Conservation (phyloP, 106 monocot species). For the Dendrobium huoshanense region DNA sequence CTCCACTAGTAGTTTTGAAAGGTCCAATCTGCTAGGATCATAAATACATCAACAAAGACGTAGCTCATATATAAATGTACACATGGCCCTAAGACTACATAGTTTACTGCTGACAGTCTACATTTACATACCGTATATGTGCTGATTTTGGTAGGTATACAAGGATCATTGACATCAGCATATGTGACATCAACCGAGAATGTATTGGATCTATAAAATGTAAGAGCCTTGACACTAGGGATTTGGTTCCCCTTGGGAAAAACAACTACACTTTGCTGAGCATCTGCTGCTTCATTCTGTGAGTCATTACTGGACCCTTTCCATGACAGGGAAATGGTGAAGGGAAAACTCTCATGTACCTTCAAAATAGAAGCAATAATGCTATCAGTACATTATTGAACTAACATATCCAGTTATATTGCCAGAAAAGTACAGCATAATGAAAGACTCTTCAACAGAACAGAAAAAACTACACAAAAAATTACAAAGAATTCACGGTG, state of each 20-base stretch:
- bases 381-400: neutral
- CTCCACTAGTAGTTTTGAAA: conserved; percentile 58
- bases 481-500: neutral
- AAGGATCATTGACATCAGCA: conserved; percentile 29
- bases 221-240: conserved; percentile 49
- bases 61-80: neutral
- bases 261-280: conserved; percentile 45
- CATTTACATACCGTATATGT: conserved; percentile 55
- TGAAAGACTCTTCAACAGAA: neutral
- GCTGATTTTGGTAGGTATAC: conserved; percentile 52
- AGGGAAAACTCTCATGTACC: conserved; percentile 93
- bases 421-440: neutral
- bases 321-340: conserved; percentile 75
- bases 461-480: neutral
- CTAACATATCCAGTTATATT: neutral
- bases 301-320: conserved; percentile 47
- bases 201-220: conserved; percentile 45
- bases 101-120: neutral
- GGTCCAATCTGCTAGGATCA: conserved; percentile 73
- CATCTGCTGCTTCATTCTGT: conserved; percentile 30
- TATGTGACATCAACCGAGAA: conserved; percentile 63
- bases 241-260: conserved; percentile 73
- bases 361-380: conserved; percentile 11
- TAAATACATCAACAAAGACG: neutral
- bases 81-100: neutral